phyloP scores from a whole-genome alignment of 306 rosid genomes.

The barrel medic (Medicago truncatula) region DNA sequence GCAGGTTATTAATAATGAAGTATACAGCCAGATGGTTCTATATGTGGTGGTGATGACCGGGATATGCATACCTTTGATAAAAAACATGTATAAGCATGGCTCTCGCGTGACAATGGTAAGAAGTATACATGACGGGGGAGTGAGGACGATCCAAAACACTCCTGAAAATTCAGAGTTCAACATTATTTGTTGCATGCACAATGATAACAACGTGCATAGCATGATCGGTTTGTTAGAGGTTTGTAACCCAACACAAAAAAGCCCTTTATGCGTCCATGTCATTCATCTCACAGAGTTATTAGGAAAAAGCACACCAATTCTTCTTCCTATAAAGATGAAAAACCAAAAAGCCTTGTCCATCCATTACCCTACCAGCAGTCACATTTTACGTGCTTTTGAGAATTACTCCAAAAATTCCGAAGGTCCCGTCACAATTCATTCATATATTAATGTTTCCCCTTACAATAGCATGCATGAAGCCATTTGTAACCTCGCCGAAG shows the following conservation, averaged over 20 bases:
- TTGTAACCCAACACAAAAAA: slow-evolving; percentile 39
- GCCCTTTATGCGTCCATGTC: slow-evolving; percentile 46
- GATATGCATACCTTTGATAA: slow-evolving; percentile 27
- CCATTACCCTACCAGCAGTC: slow-evolving; percentile 39
- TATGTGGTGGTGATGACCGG: slow-evolving; percentile 16
- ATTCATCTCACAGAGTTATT: slow-evolving; percentile 51
- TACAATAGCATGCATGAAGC: slow-evolving; percentile 57
- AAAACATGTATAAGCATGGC: slow-evolving; percentile 14
- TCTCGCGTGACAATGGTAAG: neutral
- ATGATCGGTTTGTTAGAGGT: slow-evolving; percentile 53
- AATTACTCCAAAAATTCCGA: slow-evolving; percentile 51
- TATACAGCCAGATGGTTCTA: slow-evolving; percentile 31
- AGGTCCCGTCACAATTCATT: slow-evolving; percentile 44
- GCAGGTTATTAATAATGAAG: slow-evolving; percentile 42
- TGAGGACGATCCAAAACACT: slow-evolving; percentile 43
- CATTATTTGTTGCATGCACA: slow-evolving; percentile 51
- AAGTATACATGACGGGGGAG: neutral
- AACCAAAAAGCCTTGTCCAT: slow-evolving; percentile 6
- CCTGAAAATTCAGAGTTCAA: neutral
- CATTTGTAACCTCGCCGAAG: slow-evolving; percentile 41
- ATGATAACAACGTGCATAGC: slow-evolving; percentile 47
- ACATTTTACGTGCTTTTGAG: slow-evolving; percentile 54
- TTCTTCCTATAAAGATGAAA: slow-evolving; percentile 43
- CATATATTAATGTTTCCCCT: slow-evolving; percentile 51
- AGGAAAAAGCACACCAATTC: slow-evolving; percentile 47